Evolutionary conservation across 495 filamentous ascomycete genomes (phyloP), one percentile per base, ranked within the genome.

Genomic region (Penicillium soppii): DNA sequence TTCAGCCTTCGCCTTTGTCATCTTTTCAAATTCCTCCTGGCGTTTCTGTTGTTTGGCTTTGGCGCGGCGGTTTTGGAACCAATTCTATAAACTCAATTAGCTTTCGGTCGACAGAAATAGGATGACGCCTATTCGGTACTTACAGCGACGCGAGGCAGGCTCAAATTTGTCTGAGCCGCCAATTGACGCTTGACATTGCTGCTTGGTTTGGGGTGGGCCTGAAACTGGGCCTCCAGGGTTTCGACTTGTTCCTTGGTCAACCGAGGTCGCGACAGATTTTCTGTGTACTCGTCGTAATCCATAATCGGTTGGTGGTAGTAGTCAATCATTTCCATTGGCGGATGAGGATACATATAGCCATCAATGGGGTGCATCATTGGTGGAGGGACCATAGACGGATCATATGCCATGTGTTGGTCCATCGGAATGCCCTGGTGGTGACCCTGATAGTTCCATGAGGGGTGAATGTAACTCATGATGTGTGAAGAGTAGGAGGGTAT

Each of bases 1-100:
- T 49, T 75, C 68, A 7, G 68, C 68, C 60, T 82, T 78, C 48
- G 78, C 79, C 50, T 78, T 76, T 57, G 82, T 81, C 63, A 81
- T 72, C 42, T 69, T 70, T 60, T 75, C 74, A 67, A 64, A 84
- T 60, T 90, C 85, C 62, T 85, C 81, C 62, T 87, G 84, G 63
- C 84, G 81, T 61, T 76, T 84, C 61, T 90, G 82, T 56, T 89
- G 84, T 73, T 91, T 91, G 25, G 87, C 87, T 63, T 91, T 90
- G 47, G 88, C 88, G 32, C 90, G 84, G 43, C 90, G 80, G 65
- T 94, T 95, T 65, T 95, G 90, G 68, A 92, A 95, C 90, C 90
- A 94, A 58, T 92, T 92, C 90, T 94, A 48, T 29, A 43, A 16
- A 38, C 1, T 36, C 35, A 22, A 43, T 63, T 57, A 63, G 56